These are phyloP conservation scores for Jasminum sambac DNA, from an alignment of 257 asterid species.

Conservation along the genomic window DNA sequence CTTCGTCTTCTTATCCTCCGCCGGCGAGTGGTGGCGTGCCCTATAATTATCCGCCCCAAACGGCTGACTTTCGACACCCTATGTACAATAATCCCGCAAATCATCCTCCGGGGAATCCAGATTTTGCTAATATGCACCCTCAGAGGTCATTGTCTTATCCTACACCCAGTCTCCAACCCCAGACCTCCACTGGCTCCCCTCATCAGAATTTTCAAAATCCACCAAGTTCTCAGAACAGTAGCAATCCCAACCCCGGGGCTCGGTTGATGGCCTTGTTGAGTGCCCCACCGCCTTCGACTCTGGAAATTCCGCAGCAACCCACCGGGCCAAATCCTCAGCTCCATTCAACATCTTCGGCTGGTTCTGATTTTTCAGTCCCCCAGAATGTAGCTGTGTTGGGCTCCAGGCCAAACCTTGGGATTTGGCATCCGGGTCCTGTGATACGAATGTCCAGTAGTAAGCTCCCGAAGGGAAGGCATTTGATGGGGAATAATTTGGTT, in stretches of 20 bases:
- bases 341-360: slow-evolving; percentile 59
- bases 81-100: slow-evolving; percentile 41
- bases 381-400: slow-evolving; percentile 30
- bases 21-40: slow-evolving; percentile 30
- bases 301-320: slow-evolving; percentile 44
- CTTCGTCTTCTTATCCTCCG: slow-evolving; percentile 78
- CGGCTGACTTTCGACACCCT: slow-evolving; percentile 48
- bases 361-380: slow-evolving; percentile 51
- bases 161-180: background rate
- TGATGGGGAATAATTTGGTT: slow-evolving; percentile 58
- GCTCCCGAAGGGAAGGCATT: slow-evolving; percentile 88
- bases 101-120: slow-evolving; percentile 29
- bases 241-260: slow-evolving; percentile 54
- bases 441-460: slow-evolving; percentile 84
- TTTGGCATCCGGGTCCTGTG: slow-evolving; percentile 49
- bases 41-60: slow-evolving; percentile 54
- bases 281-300: slow-evolving; percentile 65
- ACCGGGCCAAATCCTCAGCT: slow-evolving; percentile 41
- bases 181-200: background rate
- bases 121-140: slow-evolving; percentile 46
- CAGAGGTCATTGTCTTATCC: slow-evolving; percentile 36
- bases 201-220: slow-evolving; percentile 39
- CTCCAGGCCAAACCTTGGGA: slow-evolving; percentile 42
- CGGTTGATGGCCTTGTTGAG: slow-evolving; percentile 88
- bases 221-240: slow-evolving; percentile 41